phyloP scores from a whole-genome alignment of 2,329 filamentous ascomycete genomes.

The Fusarium torreyae region DNA sequence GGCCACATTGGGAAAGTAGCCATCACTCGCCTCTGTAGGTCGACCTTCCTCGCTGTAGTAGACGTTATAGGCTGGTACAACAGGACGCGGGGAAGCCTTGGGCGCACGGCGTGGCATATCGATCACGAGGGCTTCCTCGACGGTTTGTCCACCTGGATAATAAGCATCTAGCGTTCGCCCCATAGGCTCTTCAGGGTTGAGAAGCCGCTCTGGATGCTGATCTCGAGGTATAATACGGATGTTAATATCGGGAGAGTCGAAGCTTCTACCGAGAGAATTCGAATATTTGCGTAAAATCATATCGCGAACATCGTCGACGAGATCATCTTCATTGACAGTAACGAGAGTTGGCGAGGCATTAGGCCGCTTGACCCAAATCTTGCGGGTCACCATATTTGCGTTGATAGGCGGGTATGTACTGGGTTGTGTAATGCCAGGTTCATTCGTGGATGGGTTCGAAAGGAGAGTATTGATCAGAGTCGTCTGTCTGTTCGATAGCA shows the following conservation, averaged over 20 bases:
- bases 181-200: conserved; percentile 91
- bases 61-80: conserved; percentile 62
- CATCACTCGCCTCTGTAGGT: conserved; percentile 78
- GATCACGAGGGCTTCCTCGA: conserved; percentile 92
- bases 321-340: conserved; percentile 85
- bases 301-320: conserved; percentile 95
- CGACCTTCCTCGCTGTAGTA: conserved; percentile 74
- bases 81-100: conserved; percentile 75
- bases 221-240: conserved; percentile 84
- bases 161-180: conserved; percentile 82
- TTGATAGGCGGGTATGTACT: conserved; percentile 55
- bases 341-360: conserved; percentile 90
- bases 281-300: conserved; percentile 93
- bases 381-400: conserved; percentile 75
- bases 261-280: conserved; percentile 90
- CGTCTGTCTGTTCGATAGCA: conserved; percentile 58
- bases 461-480: conserved; percentile 53
- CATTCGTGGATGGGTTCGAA: conserved; percentile 44
- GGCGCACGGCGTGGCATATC: conserved; percentile 88
- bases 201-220: conserved; percentile 73
- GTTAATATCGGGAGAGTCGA: conserved; percentile 90
- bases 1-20: conserved; percentile 84
- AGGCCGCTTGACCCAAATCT: conserved; percentile 95
- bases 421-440: conserved; percentile 40
- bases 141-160: conserved; percentile 87